Conservation (phyloP, 148 eudicot species). For the Fagopyrum esculentum region DNA sequence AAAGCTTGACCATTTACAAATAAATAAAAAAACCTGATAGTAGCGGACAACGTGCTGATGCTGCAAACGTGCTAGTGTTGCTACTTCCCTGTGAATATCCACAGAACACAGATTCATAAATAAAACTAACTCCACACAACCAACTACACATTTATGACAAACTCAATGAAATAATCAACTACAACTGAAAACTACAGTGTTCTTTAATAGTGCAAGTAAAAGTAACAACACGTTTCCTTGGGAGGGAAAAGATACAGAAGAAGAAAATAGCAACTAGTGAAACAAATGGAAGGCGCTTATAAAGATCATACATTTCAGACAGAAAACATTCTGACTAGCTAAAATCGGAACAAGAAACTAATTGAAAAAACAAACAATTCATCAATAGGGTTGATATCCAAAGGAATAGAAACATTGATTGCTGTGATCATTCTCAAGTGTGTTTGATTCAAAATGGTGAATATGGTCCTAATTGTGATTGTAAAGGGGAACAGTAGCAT, state of each 20-base stretch:
- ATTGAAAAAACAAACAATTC: background rate
- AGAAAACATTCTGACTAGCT: background rate
- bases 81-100: slow-evolving; percentile 67
- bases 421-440: background rate
- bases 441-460: background rate
- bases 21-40: slow-evolving; percentile 59
- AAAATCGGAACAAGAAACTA: background rate
- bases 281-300: background rate
- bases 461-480: background rate
- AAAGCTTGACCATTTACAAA: background rate
- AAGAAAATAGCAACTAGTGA: background rate
- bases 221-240: background rate
- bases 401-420: background rate
- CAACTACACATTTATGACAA: background rate
- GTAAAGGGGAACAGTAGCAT: background rate
- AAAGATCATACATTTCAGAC: background rate
- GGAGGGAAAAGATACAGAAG: background rate
- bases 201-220: background rate
- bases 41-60: slow-evolving; percentile 97
- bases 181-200: background rate
- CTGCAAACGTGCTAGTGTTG: slow-evolving; percentile 94
- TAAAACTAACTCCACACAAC: background rate
- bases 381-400: background rate
- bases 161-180: background rate
- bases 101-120: background rate